Percentiles rank a stretch among this genome's conserved stretches.
Conservation (phyloP, 2,329 filamentous ascomycete species). For the Aureobasidium mangrovei region DNA sequence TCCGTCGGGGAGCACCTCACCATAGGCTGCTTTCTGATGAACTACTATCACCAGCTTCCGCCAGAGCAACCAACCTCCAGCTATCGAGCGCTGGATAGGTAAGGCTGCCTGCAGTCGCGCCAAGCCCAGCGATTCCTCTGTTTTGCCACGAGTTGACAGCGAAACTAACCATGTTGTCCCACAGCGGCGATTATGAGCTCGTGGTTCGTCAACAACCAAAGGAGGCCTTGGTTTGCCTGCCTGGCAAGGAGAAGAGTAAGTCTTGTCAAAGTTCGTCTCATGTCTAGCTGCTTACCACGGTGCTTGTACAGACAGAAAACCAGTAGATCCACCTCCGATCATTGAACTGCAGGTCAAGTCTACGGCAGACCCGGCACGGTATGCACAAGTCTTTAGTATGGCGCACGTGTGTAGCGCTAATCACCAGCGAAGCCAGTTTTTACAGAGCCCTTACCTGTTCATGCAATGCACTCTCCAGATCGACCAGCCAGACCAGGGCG, state of each 20-base stretch:
- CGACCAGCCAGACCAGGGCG: slow-evolving; percentile 36
- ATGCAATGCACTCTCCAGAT: slow-evolving; percentile 50
- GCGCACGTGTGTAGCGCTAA: slow-evolving; percentile 1
- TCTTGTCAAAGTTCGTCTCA: not conserved
- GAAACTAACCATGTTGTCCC: slow-evolving; percentile 14
- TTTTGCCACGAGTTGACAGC: slow-evolving; percentile 7
- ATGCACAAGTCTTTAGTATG: slow-evolving; percentile 27
- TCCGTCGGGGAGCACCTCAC: slow-evolving; percentile 1
- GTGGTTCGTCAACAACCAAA: slow-evolving; percentile 58
- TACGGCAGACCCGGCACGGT: slow-evolving; percentile 49
- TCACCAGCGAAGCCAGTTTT: slow-evolving; percentile 42
- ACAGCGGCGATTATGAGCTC: slow-evolving; percentile 49
- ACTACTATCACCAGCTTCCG: slow-evolving; percentile 15
- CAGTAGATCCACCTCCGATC: slow-evolving; percentile 80
- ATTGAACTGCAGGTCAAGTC: slow-evolving; percentile 56
- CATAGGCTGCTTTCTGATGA: slow-evolving; percentile 13
- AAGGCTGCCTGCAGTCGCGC: slow-evolving; percentile 14
- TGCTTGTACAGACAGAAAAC: slow-evolving; percentile 59
- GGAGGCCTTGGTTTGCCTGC: slow-evolving; percentile 54
- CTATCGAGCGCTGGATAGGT: slow-evolving; percentile 17
- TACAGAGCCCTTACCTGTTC: slow-evolving; percentile 58
- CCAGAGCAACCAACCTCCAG: slow-evolving; percentile 16
- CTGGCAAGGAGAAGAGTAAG: slow-evolving; percentile 67
- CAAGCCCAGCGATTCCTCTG: slow-evolving; percentile 13
- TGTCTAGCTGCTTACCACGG: not conserved